Evolutionary conservation across 1,284 basidiomycete species (phyloP), one percentile per base, ranked within the genome.

Genomic region (Amylostereum chailletii): DNA sequence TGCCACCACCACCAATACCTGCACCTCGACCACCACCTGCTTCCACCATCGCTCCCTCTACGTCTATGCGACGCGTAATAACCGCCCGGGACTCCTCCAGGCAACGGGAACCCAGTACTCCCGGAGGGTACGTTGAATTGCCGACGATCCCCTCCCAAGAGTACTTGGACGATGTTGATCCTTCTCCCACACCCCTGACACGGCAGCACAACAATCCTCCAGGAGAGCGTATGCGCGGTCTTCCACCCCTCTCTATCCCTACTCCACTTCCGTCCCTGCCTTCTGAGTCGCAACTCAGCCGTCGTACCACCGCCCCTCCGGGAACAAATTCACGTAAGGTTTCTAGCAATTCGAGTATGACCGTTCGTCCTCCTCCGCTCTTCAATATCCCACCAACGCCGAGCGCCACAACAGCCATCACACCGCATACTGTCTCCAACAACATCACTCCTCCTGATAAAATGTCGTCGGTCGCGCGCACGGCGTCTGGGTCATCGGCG

Each of bases 381-480:
- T 68, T 75, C 54, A 64, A 69, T 9, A 65, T 81, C 41, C 71
- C 77, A 9, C 71, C 77, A 8, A 75, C 75, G 0, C 71, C 79
- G 0, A 75, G 74, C 52, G 70, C 83, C 1, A 87, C 85, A 32
- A 87, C 82, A 29, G 83, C 83, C 3, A 52, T 87, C n/a, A 84
- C 83, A 1, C 62, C 77, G 0, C 77, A 81, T 51, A 85, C 79
- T 0, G 81, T 79, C 2, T 77, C 77, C 1, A 74, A 71, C 40
- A 68, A 71, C 5, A 55, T 57, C 7, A 56, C 60, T 4, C 19
- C 19, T 29, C 65, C 68, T 0, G 66, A 68, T n/a, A 57, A 57
- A 2, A 59, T 66, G 34, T 53, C 68, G 0, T 71, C 72, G 4
- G 55, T 79, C 30, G 59, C 65, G 19, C 69, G 76, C 6, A 70